A percentile compares a stretch with the other conserved stretches of the same genome.
Evolutionary conservation across 2,329 filamentous ascomycete species (phyloP).

Genomic region (Penicillium sp.): DNA sequence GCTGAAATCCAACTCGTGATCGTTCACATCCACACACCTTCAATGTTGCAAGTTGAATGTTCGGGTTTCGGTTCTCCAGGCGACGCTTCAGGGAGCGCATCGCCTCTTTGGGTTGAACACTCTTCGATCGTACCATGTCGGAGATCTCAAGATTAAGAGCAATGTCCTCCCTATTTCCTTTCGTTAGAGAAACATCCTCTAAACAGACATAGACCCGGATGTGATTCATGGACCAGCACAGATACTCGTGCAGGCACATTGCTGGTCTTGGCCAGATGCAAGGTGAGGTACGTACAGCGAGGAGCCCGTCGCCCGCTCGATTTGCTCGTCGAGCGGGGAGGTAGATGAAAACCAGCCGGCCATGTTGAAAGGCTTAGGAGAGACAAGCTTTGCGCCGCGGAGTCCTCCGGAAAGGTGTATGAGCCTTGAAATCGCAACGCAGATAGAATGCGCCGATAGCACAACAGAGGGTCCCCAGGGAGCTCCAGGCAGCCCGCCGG

Average conservation of each 20-base stretch:
- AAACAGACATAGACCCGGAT: too few species aligned
- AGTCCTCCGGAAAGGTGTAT: constrained; percentile 3
- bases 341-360: constrained; percentile 94
- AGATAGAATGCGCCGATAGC: constrained; percentile 1
- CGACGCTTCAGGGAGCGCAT: constrained; percentile 94
- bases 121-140: constrained; percentile 94
- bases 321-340: constrained; percentile 90
- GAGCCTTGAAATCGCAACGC: not conserved
- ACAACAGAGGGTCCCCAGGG: constrained; percentile 10
- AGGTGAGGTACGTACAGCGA: constrained; percentile 62
- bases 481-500: constrained; percentile 16
- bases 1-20: constrained; percentile 94
- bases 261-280: constrained; percentile 6
- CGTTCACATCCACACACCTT: constrained; percentile 64
- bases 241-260: not conserved
- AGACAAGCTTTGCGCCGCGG: constrained; percentile 3
- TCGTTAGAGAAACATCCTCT: too few species aligned
- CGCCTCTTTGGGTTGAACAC: constrained; percentile 92
- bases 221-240: too few species aligned
- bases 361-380: constrained; percentile 56
- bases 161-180: constrained; percentile 71
- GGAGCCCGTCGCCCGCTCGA: constrained; percentile 89
- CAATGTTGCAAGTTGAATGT: constrained; percentile 89
- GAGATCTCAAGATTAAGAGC: constrained; percentile 96
- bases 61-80: constrained; percentile 96